Evolutionary conservation across 2,329 filamentous ascomycete genomes (phyloP), one percentile per base, ranked within the genome.

Genomic region (Aspergillus versicolor): DNA sequence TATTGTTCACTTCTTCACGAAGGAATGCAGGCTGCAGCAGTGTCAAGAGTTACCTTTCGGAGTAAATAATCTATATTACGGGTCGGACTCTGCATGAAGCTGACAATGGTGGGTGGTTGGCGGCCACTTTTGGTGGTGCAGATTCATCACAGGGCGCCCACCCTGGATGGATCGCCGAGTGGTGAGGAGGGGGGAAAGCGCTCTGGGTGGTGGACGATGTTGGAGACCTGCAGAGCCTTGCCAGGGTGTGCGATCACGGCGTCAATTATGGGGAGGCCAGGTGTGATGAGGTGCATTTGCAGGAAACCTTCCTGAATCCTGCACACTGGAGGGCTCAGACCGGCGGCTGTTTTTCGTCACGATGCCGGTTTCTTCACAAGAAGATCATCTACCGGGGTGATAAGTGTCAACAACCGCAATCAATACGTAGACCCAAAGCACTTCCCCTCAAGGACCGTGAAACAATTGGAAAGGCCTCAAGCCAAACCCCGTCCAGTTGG

Each of bases 241-340:
- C 46, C 15, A 21, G 46, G 21, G 47, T 12, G 52, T 53, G 58
- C 54, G 56, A 61, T 58, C 60, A 61, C 60, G 48, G 60, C 60
- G 58, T 53, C 58, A 61, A 61, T 43, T n/a, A 52, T 37, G 19
- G 43, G 49, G 22, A 56, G 54, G 43, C 21, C 15, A 48, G 32
- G 38, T 57, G 60, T 62, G 60, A 61, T 60, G 59, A 54, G 34
- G 42, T 54, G 56, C 54, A 41, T 34, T 46, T 61, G 51, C 56
- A 60, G 56, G 49, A 55, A 58, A 44, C 56, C 49, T 53, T 59
- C 38, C 40, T 60, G 44, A 37, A 57, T 57, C 55, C 55, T 57
- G 50, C 45, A 37, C 38, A 49, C 41, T 53, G 42, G 38, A 52
- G 41, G 15, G 49, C 42, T 50, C 50, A 45, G 47, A 32, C 24